Base-by-base conservation (phyloP, 495 filamentous ascomycete genomes). In the Friedmanniomyces endolithicus region DNA sequence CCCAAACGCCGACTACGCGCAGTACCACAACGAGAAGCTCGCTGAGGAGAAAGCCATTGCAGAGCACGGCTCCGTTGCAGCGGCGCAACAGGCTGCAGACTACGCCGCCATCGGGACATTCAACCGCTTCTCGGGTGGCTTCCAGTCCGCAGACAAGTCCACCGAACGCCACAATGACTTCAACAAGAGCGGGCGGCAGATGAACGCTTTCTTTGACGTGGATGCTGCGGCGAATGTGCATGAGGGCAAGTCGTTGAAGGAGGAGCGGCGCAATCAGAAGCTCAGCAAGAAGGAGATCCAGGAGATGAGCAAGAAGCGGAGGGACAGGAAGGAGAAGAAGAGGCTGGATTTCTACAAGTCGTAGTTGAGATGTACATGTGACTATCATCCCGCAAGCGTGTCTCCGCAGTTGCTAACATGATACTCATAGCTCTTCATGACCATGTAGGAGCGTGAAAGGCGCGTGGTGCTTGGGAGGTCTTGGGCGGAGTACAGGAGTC, bases 131-230 rank as follows among this genome's bases (percentile, higher is more conserved):
- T 94, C 90, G 1, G 94, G 92, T 11, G 77, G 81, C 58, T 96
- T 85, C 75, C 92, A 96, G 70, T 71, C 74, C 19, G 62, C 68
- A 4, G 63, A 68, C 9, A 72, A 81, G 56, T 82, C 71, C 3
- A 82, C 94, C 1, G 86, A 88, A 48, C 78, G 78, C 14, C 82
- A 87, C 74, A 87, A 84, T 60, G 92, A 96, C 64, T 89, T 92
- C 68, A 87, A 87, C 59, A 95, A 95, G 75, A 81, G 80, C 40
- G 77, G 74, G 52, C 75, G 94, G 45, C 92, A 97, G 74, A 86
- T 97, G 86, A 84, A 83, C 64, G 87, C 90, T 11, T 98, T 82
- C 70, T 98, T 95, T 65, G 94, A 97, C 64, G 92, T 97, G n/a
- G 92, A 97, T 71, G 87, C 89, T 11, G 90, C 90, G 20, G 94